phyloP scores from a whole-genome alignment of 805 yeast genomes.

The Wickerhamiella kazuoi region DNA sequence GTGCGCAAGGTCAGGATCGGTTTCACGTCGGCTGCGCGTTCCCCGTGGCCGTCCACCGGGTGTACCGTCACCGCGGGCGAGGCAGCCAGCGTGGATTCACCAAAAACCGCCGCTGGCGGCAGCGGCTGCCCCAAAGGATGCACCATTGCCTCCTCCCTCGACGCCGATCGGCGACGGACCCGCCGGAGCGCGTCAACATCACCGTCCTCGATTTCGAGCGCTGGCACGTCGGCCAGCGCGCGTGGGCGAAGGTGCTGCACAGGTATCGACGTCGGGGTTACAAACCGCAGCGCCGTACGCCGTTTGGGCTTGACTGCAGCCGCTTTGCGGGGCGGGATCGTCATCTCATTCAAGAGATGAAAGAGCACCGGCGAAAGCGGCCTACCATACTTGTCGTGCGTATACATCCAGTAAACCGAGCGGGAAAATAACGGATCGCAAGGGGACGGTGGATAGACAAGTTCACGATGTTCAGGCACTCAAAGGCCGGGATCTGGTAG shows the following conservation, averaged over 20 bases:
- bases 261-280: too few species aligned
- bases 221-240: neutral
- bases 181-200: neutral
- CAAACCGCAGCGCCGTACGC: too few species aligned
- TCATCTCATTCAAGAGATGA: slow-evolving; percentile 3
- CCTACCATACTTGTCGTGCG: slow-evolving; percentile 5
- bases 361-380: slow-evolving; percentile 4
- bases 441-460: too few species aligned
- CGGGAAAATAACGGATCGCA: too few species aligned
- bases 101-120: neutral
- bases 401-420: slow-evolving; percentile 1
- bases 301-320: neutral
- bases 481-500: too few species aligned
- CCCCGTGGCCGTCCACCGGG: too few species aligned
- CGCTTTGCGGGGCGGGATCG: slow-evolving; percentile 1
- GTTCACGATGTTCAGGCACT: too few species aligned
- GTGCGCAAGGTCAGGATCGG: too few species aligned
- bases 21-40: too few species aligned
- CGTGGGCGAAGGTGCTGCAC: neutral
- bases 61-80: neutral
- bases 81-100: neutral
- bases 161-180: neutral
- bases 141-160: neutral
- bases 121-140: neutral
- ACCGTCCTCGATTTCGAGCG: neutral